Evolutionary conservation across 768 basidiomycete species (phyloP).

Genomic region (Krasilnikovozyma curviuscula): DNA sequence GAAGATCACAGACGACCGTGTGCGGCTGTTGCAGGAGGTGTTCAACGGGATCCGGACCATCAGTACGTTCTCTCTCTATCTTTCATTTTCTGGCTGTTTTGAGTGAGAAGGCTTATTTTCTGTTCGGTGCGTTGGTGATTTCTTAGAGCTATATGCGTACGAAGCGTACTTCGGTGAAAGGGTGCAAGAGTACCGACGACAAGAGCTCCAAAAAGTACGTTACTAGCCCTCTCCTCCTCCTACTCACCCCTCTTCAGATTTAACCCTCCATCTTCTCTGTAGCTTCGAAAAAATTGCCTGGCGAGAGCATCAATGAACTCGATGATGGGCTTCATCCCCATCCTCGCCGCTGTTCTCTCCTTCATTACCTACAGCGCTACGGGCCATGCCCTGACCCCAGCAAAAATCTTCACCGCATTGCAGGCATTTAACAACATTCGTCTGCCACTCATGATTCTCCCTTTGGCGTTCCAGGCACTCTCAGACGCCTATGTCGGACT

Average conservation of each 20-base stretch:
- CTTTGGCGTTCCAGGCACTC: conserved; percentile 34
- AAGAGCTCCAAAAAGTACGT: conserved; percentile 19
- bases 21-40: conserved; percentile 45
- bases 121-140: too few relatives aligned
- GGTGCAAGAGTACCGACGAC: conserved; percentile 14
- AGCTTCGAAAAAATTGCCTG: conserved; percentile 18
- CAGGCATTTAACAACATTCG: conserved; percentile 38
- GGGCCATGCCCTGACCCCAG: conserved; percentile 37
- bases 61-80: conserved; percentile 19
- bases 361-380: conserved; percentile 46
- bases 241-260: too few relatives aligned
- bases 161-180: conserved; percentile 26
- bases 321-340: conserved; percentile 36
- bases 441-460: conserved; percentile 39
- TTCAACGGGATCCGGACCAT: conserved; percentile 47
- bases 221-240: too few relatives aligned
- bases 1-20: conserved; percentile 45
- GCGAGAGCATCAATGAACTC: conserved; percentile 28
- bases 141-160: conserved; percentile 38
- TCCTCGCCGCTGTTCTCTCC: conserved; percentile 21
- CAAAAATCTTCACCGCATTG: conserved; percentile 39
- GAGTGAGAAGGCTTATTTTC: background rate
- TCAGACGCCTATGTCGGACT: conserved; percentile 38
- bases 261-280: too few relatives aligned
- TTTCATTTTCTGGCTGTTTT: background rate